These are phyloP conservation scores for Stentor roeselii DNA, from an alignment of 73 alveolate species.

Conservation along the genomic window DNA sequence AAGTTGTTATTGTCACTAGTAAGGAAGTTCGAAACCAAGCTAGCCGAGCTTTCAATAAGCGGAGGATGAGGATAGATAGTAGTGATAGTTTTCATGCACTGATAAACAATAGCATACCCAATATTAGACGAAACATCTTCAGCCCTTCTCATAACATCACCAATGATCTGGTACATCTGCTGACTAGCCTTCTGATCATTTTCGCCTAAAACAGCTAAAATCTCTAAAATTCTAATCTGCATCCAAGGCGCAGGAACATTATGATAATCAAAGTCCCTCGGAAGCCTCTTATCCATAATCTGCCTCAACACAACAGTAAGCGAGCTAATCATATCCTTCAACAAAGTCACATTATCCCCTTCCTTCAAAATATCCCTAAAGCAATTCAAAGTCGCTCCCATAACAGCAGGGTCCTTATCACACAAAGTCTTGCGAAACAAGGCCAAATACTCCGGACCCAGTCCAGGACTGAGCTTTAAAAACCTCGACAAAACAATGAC, in stretches of 20 bases:
- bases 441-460: too few species aligned
- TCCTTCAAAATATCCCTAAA: slow-evolving; percentile 47
- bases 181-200: slow-evolving; percentile 90
- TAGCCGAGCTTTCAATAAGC: slow-evolving; percentile 88
- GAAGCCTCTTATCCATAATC: slow-evolving; percentile 73
- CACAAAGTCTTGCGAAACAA: slow-evolving; percentile 72
- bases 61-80: slow-evolving; percentile 50
- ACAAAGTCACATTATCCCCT: slow-evolving; percentile 66
- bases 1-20: slow-evolving; percentile 87
- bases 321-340: slow-evolving; percentile 87
- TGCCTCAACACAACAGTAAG: slow-evolving; percentile 85
- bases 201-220: slow-evolving; percentile 81
- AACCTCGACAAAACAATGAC: slow-evolving; percentile 56
- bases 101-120: slow-evolving; percentile 95
- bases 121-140: slow-evolving; percentile 95
- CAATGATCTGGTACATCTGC: slow-evolving; percentile 92
- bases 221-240: slow-evolving; percentile 77
- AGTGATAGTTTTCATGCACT: slow-evolving; percentile 88
- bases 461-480: slow-evolving; percentile 41
- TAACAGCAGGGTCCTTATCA: slow-evolving; percentile 80
- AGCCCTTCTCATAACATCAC: slow-evolving; percentile 88
- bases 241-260: slow-evolving; percentile 99
- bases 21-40: slow-evolving; percentile 85
- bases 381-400: slow-evolving; percentile 77
- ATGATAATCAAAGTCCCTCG: slow-evolving; percentile 97